Percentiles rank a stretch among this genome's conserved stretches.
These are phyloP conservation scores for Tylopilus sp. DNA, from an alignment of 768 basidiomycete genomes.

Conservation along the genomic window DNA sequence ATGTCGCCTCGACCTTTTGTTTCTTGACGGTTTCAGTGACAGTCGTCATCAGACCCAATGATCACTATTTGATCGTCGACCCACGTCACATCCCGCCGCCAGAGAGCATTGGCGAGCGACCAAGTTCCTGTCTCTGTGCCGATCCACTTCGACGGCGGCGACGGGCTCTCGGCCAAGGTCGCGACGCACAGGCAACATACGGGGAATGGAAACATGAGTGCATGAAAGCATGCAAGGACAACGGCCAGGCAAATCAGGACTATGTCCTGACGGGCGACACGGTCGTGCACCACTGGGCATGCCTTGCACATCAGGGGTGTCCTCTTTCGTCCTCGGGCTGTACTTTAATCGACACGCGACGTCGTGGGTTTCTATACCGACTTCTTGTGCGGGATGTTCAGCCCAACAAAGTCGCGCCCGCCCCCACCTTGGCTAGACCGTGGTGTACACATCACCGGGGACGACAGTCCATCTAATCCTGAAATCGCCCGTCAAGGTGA, in stretches of 20 bases:
- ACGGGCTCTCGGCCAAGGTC: constrained; percentile 39
- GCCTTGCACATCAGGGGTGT: constrained; percentile 46
- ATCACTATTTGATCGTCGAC: too few relatives aligned
- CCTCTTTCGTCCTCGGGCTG: neutral
- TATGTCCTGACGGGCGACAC: constrained; percentile 26
- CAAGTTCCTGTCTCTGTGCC: constrained; percentile 45
- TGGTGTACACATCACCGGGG: constrained; percentile 18
- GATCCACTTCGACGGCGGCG: constrained; percentile 36
- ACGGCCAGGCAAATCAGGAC: constrained; percentile 42
- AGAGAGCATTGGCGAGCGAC: constrained; percentile 6
- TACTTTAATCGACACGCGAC: neutral
- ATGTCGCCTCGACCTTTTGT: too few relatives aligned
- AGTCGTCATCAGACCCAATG: too few relatives aligned
- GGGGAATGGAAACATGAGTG: constrained; percentile 30
- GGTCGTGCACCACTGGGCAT: constrained; percentile 30
- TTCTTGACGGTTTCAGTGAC: too few relatives aligned
- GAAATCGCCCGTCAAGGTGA: neutral
- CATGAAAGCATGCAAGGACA: constrained; percentile 25
- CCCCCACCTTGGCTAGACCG: constrained; percentile 30
- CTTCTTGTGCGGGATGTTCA: constrained; percentile 24
- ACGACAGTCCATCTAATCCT: constrained; percentile 21
- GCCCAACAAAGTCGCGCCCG: constrained; percentile 32
- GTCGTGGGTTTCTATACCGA: constrained; percentile 29
- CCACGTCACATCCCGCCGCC: neutral
- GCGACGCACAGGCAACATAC: constrained; percentile 36